Evolutionary conservation across 1,284 basidiomycete genomes (phyloP).

Genomic region (Leccinum solheimii): DNA sequence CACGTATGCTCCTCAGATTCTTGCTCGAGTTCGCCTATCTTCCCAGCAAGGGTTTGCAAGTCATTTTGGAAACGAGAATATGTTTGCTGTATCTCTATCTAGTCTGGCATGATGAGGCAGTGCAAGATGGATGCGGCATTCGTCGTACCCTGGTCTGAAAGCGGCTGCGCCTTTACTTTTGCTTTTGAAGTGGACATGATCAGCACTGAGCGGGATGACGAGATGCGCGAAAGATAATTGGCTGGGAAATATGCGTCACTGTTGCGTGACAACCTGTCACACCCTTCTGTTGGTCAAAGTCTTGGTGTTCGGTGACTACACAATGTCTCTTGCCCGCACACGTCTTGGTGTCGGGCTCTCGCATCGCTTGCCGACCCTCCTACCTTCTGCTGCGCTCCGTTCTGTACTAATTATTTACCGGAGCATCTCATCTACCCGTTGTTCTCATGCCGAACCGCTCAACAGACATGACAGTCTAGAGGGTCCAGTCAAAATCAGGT

Average conservation of each 20-base stretch:
- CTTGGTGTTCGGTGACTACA: slow-evolving; percentile 29
- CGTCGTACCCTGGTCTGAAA: slow-evolving; percentile 69
- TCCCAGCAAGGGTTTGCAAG: slow-evolving; percentile 80
- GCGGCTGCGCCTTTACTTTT: slow-evolving; percentile 52
- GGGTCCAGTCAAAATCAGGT: slow-evolving; percentile 31
- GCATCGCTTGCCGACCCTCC: slow-evolving; percentile 29
- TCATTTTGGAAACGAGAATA: slow-evolving; percentile 80
- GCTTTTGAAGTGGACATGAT: slow-evolving; percentile 44
- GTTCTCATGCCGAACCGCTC: slow-evolving; percentile 24
- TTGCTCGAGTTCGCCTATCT: slow-evolving; percentile 91
- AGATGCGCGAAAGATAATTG: slow-evolving; percentile 53
- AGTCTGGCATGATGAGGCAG: slow-evolving; percentile 40
- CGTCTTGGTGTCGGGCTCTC: slow-evolving; percentile 35
- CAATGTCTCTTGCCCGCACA: slow-evolving; percentile 51
- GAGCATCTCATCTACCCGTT: slow-evolving; percentile 26
- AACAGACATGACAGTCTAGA: slow-evolving; percentile 22
- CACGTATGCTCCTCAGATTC: slow-evolving; percentile 91
- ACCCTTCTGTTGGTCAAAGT: slow-evolving; percentile 13
- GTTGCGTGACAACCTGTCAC: slow-evolving; percentile 42
- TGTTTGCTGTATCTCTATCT: slow-evolving; percentile 78
- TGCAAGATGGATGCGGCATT: background rate
- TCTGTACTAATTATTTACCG: slow-evolving; percentile 48
- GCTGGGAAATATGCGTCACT: slow-evolving; percentile 35
- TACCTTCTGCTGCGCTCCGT: slow-evolving; percentile 32
- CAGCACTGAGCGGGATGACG: slow-evolving; percentile 18